phyloP scores from a whole-genome alignment of 2,329 filamentous ascomycete genomes.

The Lasiodiplodia citricola region DNA sequence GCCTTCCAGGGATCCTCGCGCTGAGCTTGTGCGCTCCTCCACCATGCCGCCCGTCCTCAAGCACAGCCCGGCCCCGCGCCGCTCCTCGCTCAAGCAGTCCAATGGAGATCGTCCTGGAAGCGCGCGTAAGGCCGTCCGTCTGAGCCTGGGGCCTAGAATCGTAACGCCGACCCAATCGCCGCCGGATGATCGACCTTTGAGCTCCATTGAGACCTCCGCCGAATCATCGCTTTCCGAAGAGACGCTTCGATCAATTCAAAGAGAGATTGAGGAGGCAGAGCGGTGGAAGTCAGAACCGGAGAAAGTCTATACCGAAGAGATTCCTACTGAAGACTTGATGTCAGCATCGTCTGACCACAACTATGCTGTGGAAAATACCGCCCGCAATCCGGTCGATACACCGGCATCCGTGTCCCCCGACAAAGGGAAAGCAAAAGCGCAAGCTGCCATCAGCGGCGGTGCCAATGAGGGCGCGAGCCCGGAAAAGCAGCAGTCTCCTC shows the following conservation, averaged over 20 bases:
- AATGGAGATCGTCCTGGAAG: conserved; percentile 23
- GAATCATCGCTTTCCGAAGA: neutral
- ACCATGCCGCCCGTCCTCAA: conserved; percentile 19
- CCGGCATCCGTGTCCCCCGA: neutral
- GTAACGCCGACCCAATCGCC: conserved; percentile 26
- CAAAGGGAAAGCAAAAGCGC: conserved; percentile 7
- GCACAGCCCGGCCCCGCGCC: conserved; percentile 13
- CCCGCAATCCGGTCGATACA: neutral
- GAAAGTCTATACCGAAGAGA: conserved; percentile 7
- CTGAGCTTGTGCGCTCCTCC: conserved; percentile 20
- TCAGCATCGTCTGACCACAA: neutral
- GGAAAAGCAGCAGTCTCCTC: conserved; percentile 1
- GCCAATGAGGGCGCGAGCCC: neutral
- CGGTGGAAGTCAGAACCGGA: conserved; percentile 21
- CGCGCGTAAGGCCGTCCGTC: conserved; percentile 24
- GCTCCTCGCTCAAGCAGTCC: conserved; percentile 25
- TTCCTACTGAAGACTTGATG: conserved; percentile 19
- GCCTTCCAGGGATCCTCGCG: conserved; percentile 12
- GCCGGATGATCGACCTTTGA: conserved; percentile 15
- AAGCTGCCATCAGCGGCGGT: neutral
- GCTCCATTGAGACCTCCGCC: neutral
- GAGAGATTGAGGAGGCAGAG: conserved; percentile 12
- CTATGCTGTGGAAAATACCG: neutral
- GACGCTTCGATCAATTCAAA: neutral
- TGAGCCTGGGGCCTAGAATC: conserved; percentile 23